These are phyloP conservation scores for Cladophialophora carrionii DNA, from an alignment of 2,329 filamentous ascomycete genomes.

Conservation along the genomic window DNA sequence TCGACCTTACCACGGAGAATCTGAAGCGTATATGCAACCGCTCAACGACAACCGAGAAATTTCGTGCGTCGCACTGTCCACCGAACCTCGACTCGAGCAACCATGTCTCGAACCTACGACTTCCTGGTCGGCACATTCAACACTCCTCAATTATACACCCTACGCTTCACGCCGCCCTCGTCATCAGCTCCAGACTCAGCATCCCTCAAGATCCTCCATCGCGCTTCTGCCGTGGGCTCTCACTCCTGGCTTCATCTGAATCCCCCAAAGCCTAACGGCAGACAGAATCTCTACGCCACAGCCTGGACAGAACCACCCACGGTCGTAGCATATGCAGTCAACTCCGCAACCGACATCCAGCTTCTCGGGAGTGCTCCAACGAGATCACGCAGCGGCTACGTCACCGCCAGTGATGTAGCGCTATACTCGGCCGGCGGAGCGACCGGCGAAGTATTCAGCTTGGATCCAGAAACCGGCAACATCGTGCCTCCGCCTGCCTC, in stretches of 20 bases:
- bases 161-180: constrained; percentile 35
- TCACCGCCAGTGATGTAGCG: constrained; percentile 32
- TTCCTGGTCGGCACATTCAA: constrained; percentile 39
- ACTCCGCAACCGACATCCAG: constrained; percentile 33
- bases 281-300: constrained; percentile 36
- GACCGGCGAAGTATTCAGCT: constrained; percentile 38
- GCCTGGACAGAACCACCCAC: constrained; percentile 38
- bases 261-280: constrained; percentile 21
- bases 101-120: constrained; percentile 30
- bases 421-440: constrained; percentile 38
- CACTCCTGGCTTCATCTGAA: constrained; percentile 39
- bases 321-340: constrained; percentile 37
- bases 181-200: constrained; percentile 8
- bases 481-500: constrained; percentile 17
- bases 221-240: constrained; percentile 36
- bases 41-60: not conserved
- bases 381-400: constrained; percentile 36
- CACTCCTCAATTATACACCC: constrained; percentile 38
- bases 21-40: not conserved
- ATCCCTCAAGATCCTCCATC: constrained; percentile 32
- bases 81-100: not conserved
- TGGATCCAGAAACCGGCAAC: constrained; percentile 33
- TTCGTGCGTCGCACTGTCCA: not conserved
- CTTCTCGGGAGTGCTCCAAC: constrained; percentile 34
- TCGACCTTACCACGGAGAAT: too few relatives aligned